Evolutionary conservation across 495 filamentous ascomycete species (phyloP).

Genomic region (Filosporella fistucella): DNA sequence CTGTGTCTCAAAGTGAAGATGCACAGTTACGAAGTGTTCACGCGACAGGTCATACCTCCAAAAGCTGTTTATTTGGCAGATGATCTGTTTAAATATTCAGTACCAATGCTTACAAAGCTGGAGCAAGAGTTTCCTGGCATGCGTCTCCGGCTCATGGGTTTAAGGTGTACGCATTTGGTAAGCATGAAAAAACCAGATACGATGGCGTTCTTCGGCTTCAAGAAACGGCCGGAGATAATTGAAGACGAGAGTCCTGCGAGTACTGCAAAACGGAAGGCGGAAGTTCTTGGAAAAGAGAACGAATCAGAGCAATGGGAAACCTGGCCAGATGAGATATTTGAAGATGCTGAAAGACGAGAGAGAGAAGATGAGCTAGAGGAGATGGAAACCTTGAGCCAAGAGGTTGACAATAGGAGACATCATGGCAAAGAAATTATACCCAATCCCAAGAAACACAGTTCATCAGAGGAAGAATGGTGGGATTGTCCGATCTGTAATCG

Average conservation of each 20-base stretch:
- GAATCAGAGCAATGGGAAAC: conserved; percentile 53
- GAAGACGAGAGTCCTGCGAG: conserved; percentile 5
- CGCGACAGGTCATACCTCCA: conserved; percentile 70
- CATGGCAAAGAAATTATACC: conserved; percentile 49
- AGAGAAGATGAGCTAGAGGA: conserved; percentile 60
- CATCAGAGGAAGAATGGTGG: conserved; percentile 53
- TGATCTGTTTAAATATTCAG: conserved; percentile 74
- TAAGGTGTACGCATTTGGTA: conserved; percentile 81
- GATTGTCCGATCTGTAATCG: conserved; percentile 80
- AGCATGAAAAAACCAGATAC: conserved; percentile 71
- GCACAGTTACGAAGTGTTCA: conserved; percentile 88
- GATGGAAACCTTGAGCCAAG: conserved; percentile 59
- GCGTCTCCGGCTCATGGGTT: conserved; percentile 81
- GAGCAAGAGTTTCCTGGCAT: conserved; percentile 81
- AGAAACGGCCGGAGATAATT: conserved; percentile 18
- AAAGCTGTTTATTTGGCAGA: conserved; percentile 68
- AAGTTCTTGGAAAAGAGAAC: conserved; percentile 15
- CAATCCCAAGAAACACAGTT: conserved; percentile 35
- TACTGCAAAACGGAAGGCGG: conserved; percentile 21
- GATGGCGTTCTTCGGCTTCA: conserved; percentile 75
- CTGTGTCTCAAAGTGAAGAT: conserved; percentile 90
- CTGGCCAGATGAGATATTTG: conserved; percentile 62
- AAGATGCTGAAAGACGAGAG: conserved; percentile 52
- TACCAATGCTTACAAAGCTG: conserved; percentile 82
- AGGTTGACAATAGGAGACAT: conserved; percentile 29